phyloP scores from a whole-genome alignment of 495 filamentous ascomycete genomes.

The Immersiella caudata region DNA sequence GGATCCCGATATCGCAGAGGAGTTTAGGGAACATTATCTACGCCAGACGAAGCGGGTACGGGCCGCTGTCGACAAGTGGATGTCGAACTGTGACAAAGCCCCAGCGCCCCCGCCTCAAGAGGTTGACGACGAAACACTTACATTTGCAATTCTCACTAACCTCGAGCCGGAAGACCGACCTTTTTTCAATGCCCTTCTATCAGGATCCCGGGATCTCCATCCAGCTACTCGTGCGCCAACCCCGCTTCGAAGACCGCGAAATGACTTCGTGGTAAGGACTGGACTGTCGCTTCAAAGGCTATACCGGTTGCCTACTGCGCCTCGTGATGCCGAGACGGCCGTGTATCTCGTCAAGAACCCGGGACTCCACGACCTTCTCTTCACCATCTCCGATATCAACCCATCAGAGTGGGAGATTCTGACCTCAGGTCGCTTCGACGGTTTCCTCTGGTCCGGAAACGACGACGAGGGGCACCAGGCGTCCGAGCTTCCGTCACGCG shows the following conservation, averaged over 20 bases:
- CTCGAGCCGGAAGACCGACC: constrained; percentile 74
- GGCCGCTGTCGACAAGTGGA: constrained; percentile 81
- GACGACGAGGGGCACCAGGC: constrained; percentile 59
- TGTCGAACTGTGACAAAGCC: constrained; percentile 71
- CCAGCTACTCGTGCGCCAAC: constrained; percentile 59
- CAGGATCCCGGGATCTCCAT: constrained; percentile 64
- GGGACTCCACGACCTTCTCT: constrained; percentile 78
- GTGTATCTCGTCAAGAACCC: constrained; percentile 89
- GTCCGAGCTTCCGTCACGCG: constrained; percentile 54
- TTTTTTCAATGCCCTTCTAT: constrained; percentile 75
- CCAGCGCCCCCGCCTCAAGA: constrained; percentile 76
- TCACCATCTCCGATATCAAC: constrained; percentile 84
- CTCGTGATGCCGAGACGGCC: constrained; percentile 81
- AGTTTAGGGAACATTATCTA: constrained; percentile 86
- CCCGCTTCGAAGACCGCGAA: constrained; percentile 58
- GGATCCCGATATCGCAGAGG: constrained; percentile 88
- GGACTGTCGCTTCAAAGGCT: constrained; percentile 79
- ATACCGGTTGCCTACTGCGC: constrained; percentile 70
- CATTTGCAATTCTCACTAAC: constrained; percentile 89
- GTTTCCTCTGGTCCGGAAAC: constrained; percentile 93
- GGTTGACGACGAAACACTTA: constrained; percentile 88
- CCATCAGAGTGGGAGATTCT: constrained; percentile 95
- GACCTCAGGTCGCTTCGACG: constrained; percentile 93
- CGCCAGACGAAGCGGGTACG: constrained; percentile 86
- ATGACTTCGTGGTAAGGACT: constrained; percentile 70